These are phyloP conservation scores for Elsinoe fawcettii DNA, from an alignment of 2,329 filamentous ascomycete species.

Conservation along the genomic window DNA sequence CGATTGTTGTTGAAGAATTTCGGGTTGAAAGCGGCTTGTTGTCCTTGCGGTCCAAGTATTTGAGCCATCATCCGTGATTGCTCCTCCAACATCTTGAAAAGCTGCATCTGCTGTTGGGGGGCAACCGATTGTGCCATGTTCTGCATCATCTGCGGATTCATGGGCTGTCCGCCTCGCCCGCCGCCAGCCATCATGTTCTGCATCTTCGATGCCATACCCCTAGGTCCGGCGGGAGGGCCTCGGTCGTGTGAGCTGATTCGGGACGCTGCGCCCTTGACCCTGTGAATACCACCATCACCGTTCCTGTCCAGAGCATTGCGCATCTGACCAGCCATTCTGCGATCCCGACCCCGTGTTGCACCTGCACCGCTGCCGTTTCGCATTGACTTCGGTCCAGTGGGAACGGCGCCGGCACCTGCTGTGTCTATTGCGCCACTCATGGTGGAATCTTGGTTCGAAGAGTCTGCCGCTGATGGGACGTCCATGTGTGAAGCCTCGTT, in stretches of 20 bases:
- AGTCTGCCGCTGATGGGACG: slow-evolving; percentile 27
- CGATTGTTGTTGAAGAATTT: slow-evolving; percentile 42
- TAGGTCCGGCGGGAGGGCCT: slow-evolving; percentile 62
- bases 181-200: slow-evolving; percentile 29
- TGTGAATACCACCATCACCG: slow-evolving; percentile 66
- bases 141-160: slow-evolving; percentile 38
- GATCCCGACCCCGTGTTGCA: slow-evolving; percentile 53
- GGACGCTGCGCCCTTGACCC: slow-evolving; percentile 60
- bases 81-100: slow-evolving; percentile 54
- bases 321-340: slow-evolving; percentile 71
- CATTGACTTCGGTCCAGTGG: slow-evolving; percentile 93
- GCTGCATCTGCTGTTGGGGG: slow-evolving; percentile 62
- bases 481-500: slow-evolving; percentile 11
- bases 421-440: slow-evolving; percentile 55
- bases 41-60: slow-evolving; percentile 44
- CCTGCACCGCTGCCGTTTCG: slow-evolving; percentile 53
- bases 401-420: slow-evolving; percentile 41
- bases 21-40: slow-evolving; percentile 47
- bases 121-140: slow-evolving; percentile 42
- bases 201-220: slow-evolving; percentile 42
- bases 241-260: slow-evolving; percentile 73
- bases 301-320: slow-evolving; percentile 69
- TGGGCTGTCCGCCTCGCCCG: slow-evolving; percentile 18
- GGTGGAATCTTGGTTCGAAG: slow-evolving; percentile 53
- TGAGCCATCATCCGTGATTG: slow-evolving; percentile 82